Conservation (phyloP, 768 basidiomycete genomes). For the Holtermanniella nyarrowii region DNA sequence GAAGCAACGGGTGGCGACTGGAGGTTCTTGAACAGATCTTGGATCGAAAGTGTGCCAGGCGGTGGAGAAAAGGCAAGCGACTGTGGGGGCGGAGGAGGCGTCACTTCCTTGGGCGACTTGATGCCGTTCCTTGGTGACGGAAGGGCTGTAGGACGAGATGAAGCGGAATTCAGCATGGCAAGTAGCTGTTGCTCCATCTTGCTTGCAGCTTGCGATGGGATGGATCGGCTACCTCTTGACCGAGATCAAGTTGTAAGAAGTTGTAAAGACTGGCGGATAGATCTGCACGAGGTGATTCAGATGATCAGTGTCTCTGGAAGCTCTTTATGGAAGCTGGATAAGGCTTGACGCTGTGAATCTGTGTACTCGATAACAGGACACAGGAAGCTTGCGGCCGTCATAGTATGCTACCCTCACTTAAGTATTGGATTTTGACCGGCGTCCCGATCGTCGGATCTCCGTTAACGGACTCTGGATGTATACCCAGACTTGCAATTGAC, state of each 20-base stretch:
- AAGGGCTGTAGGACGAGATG: not conserved
- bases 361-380: too few relatives aligned
- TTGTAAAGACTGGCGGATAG: conserved; percentile 5
- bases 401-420: too few relatives aligned
- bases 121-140: not conserved
- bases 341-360: too few relatives aligned
- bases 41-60: conserved; percentile 19
- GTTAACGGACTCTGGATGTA: too few relatives aligned
- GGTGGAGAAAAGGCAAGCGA: conserved; percentile 17
- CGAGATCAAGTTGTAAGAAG: conserved; percentile 6
- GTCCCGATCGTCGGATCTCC: too few relatives aligned
- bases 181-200: not conserved
- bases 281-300: conserved; percentile 26
- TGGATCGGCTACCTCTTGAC: not conserved
- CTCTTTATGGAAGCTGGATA: too few relatives aligned
- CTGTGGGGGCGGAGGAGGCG: conserved; percentile 17
- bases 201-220: not conserved
- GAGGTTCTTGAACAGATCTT: conserved; percentile 7
- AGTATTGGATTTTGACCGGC: too few relatives aligned
- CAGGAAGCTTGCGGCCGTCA: too few relatives aligned
- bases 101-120: conserved; percentile 11
- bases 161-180: not conserved
- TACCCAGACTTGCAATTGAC: too few relatives aligned
- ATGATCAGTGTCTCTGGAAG: conserved; percentile 12
- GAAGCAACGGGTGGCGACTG: not conserved